These are phyloP conservation scores for Ascochyta viciae-villosae DNA, from an alignment of 2,329 filamentous ascomycete species.

Conservation along the genomic window DNA sequence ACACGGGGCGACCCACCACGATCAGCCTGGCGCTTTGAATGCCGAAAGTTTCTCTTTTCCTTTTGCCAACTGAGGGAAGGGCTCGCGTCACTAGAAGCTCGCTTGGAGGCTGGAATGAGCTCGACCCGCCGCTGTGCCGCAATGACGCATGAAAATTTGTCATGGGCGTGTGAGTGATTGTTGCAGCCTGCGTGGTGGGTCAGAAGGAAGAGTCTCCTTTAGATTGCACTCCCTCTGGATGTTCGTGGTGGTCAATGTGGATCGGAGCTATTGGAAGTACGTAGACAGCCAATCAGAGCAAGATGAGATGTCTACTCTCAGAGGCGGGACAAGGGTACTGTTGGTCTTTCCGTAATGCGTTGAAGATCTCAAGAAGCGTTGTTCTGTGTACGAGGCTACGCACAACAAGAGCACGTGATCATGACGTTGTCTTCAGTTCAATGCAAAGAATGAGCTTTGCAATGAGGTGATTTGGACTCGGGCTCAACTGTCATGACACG, in stretches of 20 bases:
- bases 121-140: slow-evolving; percentile 13
- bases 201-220: background rate
- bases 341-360: too few species aligned
- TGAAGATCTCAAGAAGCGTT: too few species aligned
- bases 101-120: slow-evolving; percentile 3
- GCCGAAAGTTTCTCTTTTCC: slow-evolving; percentile 5
- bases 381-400: background rate
- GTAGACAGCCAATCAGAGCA: too few species aligned
- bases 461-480: too few species aligned
- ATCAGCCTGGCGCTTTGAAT: slow-evolving; percentile 14
- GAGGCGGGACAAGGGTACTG: too few species aligned
- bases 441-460: background rate
- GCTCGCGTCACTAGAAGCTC: slow-evolving; percentile 8
- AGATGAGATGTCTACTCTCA: too few species aligned
- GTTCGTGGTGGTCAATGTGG: too few species aligned
- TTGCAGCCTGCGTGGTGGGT: background rate
- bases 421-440: background rate
- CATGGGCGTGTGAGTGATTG: background rate
- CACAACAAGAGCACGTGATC: background rate
- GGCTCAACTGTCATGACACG: too few species aligned
- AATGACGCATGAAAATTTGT: slow-evolving; percentile 11
- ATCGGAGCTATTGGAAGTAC: too few species aligned
- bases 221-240: too few species aligned
- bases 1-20: slow-evolving; percentile 9
- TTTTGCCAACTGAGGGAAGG: slow-evolving; percentile 2